phyloP scores from a whole-genome alignment of 805 yeast genomes.

The Myxozyma neotropica region DNA sequence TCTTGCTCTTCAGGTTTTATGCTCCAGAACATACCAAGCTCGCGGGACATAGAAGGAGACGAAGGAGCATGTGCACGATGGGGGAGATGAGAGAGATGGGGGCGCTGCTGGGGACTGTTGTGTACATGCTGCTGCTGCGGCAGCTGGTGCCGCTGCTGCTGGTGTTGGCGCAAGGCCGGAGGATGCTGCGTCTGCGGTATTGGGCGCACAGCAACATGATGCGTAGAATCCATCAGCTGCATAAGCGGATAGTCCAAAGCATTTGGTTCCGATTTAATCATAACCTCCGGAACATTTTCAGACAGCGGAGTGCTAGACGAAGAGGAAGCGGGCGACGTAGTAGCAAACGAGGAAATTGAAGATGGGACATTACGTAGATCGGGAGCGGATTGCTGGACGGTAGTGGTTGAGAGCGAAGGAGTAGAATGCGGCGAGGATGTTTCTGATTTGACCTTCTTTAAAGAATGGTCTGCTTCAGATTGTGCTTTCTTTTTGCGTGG shows the following conservation, averaged over 20 bases:
- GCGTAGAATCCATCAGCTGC: not conserved
- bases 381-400: not conserved
- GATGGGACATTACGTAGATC: not conserved
- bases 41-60: slow-evolving; percentile 13
- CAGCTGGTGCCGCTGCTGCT: not conserved
- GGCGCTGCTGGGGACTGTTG: too few species aligned
- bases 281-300: not conserved
- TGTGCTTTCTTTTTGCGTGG: slow-evolving; percentile 21
- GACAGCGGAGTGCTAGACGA: not conserved
- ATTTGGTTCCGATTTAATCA: not conserved
- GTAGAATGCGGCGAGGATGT: not conserved
- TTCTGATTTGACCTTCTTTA: slow-evolving; percentile 9
- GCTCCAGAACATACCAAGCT: slow-evolving; percentile 27
- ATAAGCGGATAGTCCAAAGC: not conserved
- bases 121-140: not conserved
- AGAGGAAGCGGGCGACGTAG: not conserved
- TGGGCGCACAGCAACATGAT: not conserved
- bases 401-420: not conserved
- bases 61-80: not conserved
- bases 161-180: not conserved
- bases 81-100: not conserved
- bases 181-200: not conserved
- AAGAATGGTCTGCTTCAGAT: not conserved
- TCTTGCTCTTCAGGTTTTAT: slow-evolving; percentile 29
- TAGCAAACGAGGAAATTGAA: not conserved